Conservation (phyloP, 1,284 basidiomycete genomes). For the Afroboletus lepidellus region DNA sequence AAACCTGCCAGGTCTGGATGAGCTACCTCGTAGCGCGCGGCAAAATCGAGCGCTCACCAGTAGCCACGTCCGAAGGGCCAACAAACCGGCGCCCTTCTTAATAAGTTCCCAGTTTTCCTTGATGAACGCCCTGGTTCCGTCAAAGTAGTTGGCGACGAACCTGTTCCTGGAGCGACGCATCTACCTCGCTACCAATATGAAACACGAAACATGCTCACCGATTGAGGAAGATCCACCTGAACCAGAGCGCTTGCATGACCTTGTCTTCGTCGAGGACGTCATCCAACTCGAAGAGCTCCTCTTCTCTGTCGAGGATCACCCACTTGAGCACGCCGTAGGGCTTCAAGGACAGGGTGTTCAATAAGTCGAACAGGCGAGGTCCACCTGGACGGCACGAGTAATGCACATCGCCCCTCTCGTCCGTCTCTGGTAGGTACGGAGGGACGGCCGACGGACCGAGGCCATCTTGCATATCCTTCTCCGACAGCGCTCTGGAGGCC, state of each 20-base stretch:
- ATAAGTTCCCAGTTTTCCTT: slow-evolving; percentile 63
- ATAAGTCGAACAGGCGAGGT: slow-evolving; percentile 58
- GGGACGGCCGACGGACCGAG: slow-evolving; percentile 51
- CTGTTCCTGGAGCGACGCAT: slow-evolving; percentile 34
- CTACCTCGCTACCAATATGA: neutral
- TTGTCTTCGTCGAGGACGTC: slow-evolving; percentile 71
- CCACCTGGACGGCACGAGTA: slow-evolving; percentile 68
- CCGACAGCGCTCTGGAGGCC: slow-evolving; percentile 19
- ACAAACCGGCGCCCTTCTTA: slow-evolving; percentile 64
- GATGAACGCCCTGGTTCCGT: slow-evolving; percentile 53
- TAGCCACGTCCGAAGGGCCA: slow-evolving; percentile 59
- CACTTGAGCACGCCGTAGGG: slow-evolving; percentile 63
- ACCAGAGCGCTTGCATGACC: slow-evolving; percentile 73
- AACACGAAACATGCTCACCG: slow-evolving; percentile 38
- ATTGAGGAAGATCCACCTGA: slow-evolving; percentile 66
- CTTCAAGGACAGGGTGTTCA: slow-evolving; percentile 56
- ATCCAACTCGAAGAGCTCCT: slow-evolving; percentile 67
- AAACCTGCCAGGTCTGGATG: slow-evolving; percentile 35
- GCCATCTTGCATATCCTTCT: slow-evolving; percentile 38
- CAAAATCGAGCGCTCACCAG: slow-evolving; percentile 41
- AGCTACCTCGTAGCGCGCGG: no score
- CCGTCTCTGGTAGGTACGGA: slow-evolving; percentile 52
- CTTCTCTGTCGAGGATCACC: slow-evolving; percentile 66
- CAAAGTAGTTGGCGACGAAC: slow-evolving; percentile 55
- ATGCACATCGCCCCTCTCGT: slow-evolving; percentile 43